phyloP scores from a whole-genome alignment of 23 red algal species.

The Chondrus crispus region DNA sequence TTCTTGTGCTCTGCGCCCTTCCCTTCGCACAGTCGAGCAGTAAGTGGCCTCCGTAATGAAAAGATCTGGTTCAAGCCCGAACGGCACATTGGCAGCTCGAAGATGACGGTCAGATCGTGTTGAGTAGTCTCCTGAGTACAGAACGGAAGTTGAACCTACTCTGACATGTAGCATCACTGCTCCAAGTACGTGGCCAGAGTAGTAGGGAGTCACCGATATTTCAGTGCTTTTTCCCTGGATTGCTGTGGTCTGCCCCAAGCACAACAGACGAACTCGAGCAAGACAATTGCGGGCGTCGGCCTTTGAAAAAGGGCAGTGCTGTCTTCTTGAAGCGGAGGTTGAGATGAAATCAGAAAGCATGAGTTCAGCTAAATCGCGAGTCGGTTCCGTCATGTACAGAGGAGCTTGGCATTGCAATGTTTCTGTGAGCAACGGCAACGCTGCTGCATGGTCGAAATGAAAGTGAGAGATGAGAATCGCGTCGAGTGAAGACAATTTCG shows the following conservation, averaged over 20 bases:
- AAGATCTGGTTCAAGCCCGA: slow-evolving; percentile 54
- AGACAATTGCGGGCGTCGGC: slow-evolving; percentile 7
- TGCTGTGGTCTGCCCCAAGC: neutral
- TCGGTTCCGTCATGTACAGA: slow-evolving; percentile 76
- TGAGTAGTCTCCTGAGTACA: slow-evolving; percentile 86
- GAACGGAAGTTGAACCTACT: slow-evolving; percentile 9
- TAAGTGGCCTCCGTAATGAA: slow-evolving; percentile 79
- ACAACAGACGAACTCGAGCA: neutral
- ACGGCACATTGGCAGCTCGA: neutral
- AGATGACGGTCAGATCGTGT: slow-evolving; percentile 31
- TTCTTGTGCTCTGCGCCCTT: neutral
- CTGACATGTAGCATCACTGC: slow-evolving; percentile 56
- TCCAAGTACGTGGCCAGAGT: slow-evolving; percentile 79
- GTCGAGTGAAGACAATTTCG: neutral
- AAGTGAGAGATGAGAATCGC: slow-evolving; percentile 76
- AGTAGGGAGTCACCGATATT: slow-evolving; percentile 26
- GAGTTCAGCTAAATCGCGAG: slow-evolving; percentile 47
- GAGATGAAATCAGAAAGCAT: slow-evolving; percentile 58
- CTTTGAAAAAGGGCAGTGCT: slow-evolving; percentile 10
- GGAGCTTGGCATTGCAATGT: slow-evolving; percentile 35
- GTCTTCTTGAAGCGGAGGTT: neutral
- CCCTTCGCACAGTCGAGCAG: slow-evolving; percentile 21
- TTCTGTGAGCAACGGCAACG: slow-evolving; percentile 65
- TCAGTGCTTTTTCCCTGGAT: neutral
- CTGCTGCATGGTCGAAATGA: slow-evolving; percentile 81